phyloP scores from a whole-genome alignment of 2,329 filamentous ascomycete genomes.

The Ploettnerulaceae sp. region DNA sequence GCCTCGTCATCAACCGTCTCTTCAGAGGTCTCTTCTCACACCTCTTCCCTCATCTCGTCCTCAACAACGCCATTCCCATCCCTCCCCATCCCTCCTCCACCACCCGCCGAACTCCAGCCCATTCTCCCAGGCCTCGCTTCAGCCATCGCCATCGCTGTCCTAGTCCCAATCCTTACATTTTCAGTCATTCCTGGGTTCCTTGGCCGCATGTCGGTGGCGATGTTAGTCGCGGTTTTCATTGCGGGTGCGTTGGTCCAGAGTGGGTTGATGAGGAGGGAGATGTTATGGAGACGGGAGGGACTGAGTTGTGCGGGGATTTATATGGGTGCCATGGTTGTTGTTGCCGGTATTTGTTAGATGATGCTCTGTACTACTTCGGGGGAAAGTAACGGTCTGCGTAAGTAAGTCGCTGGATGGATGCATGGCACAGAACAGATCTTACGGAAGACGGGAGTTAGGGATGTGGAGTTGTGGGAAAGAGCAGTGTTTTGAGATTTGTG shows the following conservation, averaged over 20 bases:
- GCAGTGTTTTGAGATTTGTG: too few species aligned
- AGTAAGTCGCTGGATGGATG: too few species aligned
- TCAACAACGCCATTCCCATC: background rate
- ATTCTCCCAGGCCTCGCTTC: conserved; percentile 35
- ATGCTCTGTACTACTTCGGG: background rate
- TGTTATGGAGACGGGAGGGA: conserved; percentile 21
- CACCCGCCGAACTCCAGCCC: conserved; percentile 13
- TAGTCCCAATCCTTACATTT: conserved; percentile 56
- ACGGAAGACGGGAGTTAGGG: conserved; percentile 2
- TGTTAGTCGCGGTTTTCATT: conserved; percentile 47
- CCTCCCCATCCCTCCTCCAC: background rate
- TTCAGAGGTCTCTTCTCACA: conserved; percentile 11
- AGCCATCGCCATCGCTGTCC: conserved; percentile 47
- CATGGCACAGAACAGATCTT: too few species aligned
- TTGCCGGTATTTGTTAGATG: conserved; percentile 22
- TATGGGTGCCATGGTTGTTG: conserved; percentile 27
- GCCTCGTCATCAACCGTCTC: conserved; percentile 1
- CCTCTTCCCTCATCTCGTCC: conserved; percentile 6
- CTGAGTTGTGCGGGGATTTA: conserved; percentile 28
- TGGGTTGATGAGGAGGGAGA: conserved; percentile 12
- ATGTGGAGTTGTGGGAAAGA: background rate
- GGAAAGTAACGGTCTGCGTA: too few species aligned
- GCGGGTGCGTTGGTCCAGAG: conserved; percentile 25
- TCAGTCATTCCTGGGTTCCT: conserved; percentile 51
- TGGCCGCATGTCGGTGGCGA: conserved; percentile 52